Conservation (phyloP, 306 rosid genomes). For the Prunus mira region DNA sequence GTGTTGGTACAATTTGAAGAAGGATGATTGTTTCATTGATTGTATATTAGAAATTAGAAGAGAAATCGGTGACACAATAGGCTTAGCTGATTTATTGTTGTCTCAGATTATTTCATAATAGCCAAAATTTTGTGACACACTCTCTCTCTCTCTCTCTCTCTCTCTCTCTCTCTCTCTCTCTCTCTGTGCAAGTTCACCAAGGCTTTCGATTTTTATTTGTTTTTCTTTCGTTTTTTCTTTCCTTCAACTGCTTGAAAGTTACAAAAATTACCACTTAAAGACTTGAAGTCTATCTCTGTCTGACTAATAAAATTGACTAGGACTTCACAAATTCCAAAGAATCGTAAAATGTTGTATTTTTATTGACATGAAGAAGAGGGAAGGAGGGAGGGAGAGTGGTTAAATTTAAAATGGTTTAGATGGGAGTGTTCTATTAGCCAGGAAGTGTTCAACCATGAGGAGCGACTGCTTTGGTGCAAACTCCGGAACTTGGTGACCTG, state of each 20-base stretch:
- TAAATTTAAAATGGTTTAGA: slow-evolving; percentile 23
- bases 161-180: not conserved
- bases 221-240: not conserved
- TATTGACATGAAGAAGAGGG: not conserved
- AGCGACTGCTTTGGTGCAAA: slow-evolving; percentile 40
- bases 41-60: slow-evolving; percentile 20
- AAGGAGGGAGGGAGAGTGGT: not conserved
- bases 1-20: not conserved
- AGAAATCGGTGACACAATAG: not conserved
- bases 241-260: not conserved
- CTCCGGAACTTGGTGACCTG: slow-evolving; percentile 48
- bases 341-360: not conserved
- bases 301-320: not conserved
- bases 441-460: slow-evolving; percentile 28
- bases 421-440: slow-evolving; percentile 30
- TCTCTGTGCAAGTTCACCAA: not conserved
- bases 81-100: not conserved
- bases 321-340: not conserved
- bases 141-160: not conserved
- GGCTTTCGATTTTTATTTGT: not conserved
- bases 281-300: too few species aligned
- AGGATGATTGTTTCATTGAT: slow-evolving; percentile 6
- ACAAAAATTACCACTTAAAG: not conserved
- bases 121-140: not conserved
- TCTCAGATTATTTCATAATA: not conserved